These are phyloP conservation scores for Jackrogersella multiformis DNA, from an alignment of 495 filamentous ascomycete species.

Conservation along the genomic window DNA sequence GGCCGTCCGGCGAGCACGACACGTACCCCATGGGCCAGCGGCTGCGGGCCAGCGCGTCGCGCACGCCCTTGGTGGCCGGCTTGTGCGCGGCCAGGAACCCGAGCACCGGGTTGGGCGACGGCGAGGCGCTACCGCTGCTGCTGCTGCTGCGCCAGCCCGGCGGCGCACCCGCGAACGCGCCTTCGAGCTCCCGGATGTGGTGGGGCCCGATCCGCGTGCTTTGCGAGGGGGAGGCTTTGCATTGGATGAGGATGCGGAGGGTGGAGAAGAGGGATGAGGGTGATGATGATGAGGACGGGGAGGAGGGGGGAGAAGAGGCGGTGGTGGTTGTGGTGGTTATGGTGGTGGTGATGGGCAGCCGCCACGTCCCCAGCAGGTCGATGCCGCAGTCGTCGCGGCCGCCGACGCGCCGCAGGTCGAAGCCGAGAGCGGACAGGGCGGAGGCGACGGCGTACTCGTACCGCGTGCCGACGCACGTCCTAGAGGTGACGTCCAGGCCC, in stretches of 20 bases:
- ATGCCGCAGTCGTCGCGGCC: conserved; percentile 80
- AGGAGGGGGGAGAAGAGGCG: too few species aligned
- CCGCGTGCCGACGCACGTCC: conserved; percentile 70
- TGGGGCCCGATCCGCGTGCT: conserved; percentile 67
- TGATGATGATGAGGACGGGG: too few species aligned
- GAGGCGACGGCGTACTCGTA: conserved; percentile 76
- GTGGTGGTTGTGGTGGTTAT: conserved; percentile 41
- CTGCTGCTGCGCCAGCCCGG: conserved; percentile 66
- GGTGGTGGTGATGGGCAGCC: conserved; percentile 54
- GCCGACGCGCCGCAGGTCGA: conserved; percentile 77
- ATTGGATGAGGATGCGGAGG: conserved; percentile 81
- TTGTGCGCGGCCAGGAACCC: conserved; percentile 67
- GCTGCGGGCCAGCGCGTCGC: conserved; percentile 73
- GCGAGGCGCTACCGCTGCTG: too few species aligned
- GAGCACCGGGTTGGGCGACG: too few species aligned
- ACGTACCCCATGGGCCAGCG: conserved; percentile 70
- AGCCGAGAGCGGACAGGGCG: conserved; percentile 68
- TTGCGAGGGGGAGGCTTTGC: conserved; percentile 66
- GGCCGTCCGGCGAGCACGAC: conserved; percentile 59
- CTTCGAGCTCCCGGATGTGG: conserved; percentile 84
- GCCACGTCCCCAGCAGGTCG: conserved; percentile 86
- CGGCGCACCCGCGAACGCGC: conserved; percentile 75
- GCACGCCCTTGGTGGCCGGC: conserved; percentile 62
- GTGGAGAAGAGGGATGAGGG: too few species aligned
- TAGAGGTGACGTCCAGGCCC: conserved; percentile 59